Conservation (phyloP, 495 filamentous ascomycete species). For the Cryomyces minteri region DNA sequence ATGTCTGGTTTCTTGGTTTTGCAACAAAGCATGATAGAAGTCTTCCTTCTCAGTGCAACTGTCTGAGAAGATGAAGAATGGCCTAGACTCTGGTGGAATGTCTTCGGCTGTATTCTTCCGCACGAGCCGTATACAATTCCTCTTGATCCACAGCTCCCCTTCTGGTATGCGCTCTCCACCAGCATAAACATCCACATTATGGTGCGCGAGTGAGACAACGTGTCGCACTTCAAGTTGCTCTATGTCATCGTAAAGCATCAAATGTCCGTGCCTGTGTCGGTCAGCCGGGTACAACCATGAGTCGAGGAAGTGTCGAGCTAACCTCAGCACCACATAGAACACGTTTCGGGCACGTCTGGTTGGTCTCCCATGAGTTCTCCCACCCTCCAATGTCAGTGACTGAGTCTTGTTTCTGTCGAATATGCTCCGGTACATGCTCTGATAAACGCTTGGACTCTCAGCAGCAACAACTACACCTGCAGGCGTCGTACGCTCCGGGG, state of each 20-base stretch:
- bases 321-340: conserved; percentile 88
- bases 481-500: conserved; percentile 72
- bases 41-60: conserved; percentile 93
- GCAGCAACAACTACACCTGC: conserved; percentile 48
- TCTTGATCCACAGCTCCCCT: conserved; percentile 85
- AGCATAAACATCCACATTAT: conserved; percentile 70
- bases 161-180: conserved; percentile 60
- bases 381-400: conserved; percentile 24
- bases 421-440: conserved; percentile 91
- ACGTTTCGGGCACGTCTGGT: conserved; percentile 66
- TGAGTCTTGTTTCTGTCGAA: conserved; percentile 60
- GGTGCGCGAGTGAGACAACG: conserved; percentile 79
- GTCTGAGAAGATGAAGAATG: conserved; percentile 87
- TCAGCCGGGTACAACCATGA: no score
- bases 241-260: conserved; percentile 91
- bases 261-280: conserved; percentile 58
- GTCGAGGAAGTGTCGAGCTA: no score
- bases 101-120: conserved; percentile 41
- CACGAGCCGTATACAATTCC: conserved; percentile 78
- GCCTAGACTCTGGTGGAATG: conserved; percentile 40
- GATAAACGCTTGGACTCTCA: conserved; percentile 84
- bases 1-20: conserved; percentile 55
- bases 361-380: conserved; percentile 34
- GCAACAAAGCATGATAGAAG: conserved; percentile 84
- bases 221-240: conserved; percentile 86